Conservation (phyloP, 176 grass and related monocot species). For the Pontederia crassipes region DNA sequence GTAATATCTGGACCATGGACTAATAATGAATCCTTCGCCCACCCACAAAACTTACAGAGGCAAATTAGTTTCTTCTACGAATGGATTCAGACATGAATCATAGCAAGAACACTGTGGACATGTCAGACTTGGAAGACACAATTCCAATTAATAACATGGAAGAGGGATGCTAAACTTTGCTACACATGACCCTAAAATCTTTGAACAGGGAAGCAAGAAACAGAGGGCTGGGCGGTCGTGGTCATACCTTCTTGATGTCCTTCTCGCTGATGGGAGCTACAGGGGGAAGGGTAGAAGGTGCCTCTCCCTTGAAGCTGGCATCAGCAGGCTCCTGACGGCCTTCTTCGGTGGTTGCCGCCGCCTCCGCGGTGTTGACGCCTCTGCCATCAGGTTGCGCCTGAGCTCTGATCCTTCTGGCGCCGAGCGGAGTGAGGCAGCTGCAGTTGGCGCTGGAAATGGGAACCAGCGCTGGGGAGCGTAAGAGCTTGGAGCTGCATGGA, state of each 20-base stretch:
- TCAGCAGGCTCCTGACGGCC: neutral
- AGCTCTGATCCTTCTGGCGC: conserved; percentile 17
- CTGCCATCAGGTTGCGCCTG: conserved; percentile 24
- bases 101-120: too few relatives aligned
- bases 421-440: neutral
- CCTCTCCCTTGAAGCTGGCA: neutral
- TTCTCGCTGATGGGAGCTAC: conserved; percentile 58
- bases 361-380: conserved; percentile 23
- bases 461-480: conserved; percentile 5
- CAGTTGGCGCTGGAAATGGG: conserved; percentile 19
- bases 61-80: too few relatives aligned
- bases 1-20: too few relatives aligned
- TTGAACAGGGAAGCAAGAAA: too few relatives aligned
- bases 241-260: conserved; percentile 76
- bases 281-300: neutral
- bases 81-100: too few relatives aligned
- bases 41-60: too few relatives aligned
- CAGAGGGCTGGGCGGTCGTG: too few relatives aligned
- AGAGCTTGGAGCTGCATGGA: conserved; percentile 17
- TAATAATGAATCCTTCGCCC: too few relatives aligned
- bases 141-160: too few relatives aligned
- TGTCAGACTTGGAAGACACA: too few relatives aligned
- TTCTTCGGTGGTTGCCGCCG: conserved; percentile 18
- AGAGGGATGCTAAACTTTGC: too few relatives aligned
- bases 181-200: too few relatives aligned